Evolutionary conservation across 2,329 filamentous ascomycete genomes (phyloP), one percentile per base, ranked within the genome.

Genomic region (Fusarium pseudograminearum): DNA sequence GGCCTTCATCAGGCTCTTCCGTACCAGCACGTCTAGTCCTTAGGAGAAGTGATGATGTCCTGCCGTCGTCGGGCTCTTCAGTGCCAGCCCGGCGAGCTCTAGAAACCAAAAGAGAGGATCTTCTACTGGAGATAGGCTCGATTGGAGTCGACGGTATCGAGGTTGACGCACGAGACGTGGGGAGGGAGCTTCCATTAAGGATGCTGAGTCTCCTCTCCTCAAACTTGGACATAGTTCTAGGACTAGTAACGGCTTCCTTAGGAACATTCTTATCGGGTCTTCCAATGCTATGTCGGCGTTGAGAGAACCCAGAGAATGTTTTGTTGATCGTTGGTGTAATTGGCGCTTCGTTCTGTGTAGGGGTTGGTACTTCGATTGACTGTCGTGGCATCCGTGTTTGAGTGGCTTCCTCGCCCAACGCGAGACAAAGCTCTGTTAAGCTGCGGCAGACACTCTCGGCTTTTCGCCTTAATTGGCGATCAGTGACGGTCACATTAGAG

Each of bases 391-490:
- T 53, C 67, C 82, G 83, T 20, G 70, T 67, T 53, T 80, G 80
- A 3, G 77, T 75, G 5, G 77, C 77, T 41, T 89, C 87, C 67
- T 93, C 91, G 31, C 90, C 90, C 56, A 99, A 83, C 1, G 94
- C 92, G 58, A 99, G 87, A 76, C 93, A 97, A 9, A 99, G 85
- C 79, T 99, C 96, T 0, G 95, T 98, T 70, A 99, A 82, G 75
- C 92, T 96, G 56, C 95, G 91, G 78, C 96, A 98, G 77, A 99
- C 89, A 76, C 92, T 94, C 77, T 99, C 95, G 30, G 93, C 93
- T 79, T 97, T 98, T 67, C 95, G 89, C 50, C 94, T 89, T 18
- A 97, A 85, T 77, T 97, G 93, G 52, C 96, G 89, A 77, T 99
- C 95, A 2, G 92, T 90, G 14, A 90, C 80, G 1, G 83, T 83